Percentiles rank a stretch among this genome's conserved stretches.
Evolutionary conservation across 192 early-diverging fungal species (phyloP).

Genomic region (Geranomyces michiganensis): DNA sequence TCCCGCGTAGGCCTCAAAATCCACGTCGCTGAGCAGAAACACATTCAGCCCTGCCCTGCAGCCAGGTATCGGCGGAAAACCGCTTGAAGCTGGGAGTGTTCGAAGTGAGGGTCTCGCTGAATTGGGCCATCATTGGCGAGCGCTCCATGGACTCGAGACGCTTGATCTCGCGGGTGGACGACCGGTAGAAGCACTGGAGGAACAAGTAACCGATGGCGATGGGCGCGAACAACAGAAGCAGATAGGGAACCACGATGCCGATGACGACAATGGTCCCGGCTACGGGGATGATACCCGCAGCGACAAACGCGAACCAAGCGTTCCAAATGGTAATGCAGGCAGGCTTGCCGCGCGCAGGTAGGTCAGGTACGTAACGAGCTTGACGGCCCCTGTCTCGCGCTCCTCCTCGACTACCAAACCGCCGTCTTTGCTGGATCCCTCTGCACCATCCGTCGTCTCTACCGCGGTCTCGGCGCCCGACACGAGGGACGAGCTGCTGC

Average conservation of each 20-base stretch:
- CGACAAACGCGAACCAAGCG: conserved; percentile 14
- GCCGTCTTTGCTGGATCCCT: conserved; percentile 3
- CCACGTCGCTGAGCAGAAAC: not conserved
- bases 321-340: conserved; percentile 49
- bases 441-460: conserved; percentile 7
- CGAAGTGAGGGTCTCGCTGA: conserved; percentile 62
- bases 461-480: conserved; percentile 48
- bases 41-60: conserved; percentile 19
- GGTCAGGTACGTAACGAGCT: conserved; percentile 33
- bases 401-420: conserved; percentile 49
- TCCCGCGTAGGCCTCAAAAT: not conserved
- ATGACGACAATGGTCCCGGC: conserved; percentile 11
- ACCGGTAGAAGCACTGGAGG: conserved; percentile 42
- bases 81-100: conserved; percentile 59
- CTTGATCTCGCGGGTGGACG: conserved; percentile 51
- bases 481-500: conserved; percentile 46
- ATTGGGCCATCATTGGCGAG: conserved; percentile 69
- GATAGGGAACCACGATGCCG: conserved; percentile 33
- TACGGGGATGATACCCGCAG: conserved; percentile 7
- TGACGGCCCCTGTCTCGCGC: conserved; percentile 48
- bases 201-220: conserved; percentile 32
- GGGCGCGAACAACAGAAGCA: conserved; percentile 20
- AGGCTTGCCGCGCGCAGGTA: conserved; percentile 53
- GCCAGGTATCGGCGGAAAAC: conserved; percentile 26
- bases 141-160: conserved; percentile 75